Percentiles rank a stretch among this genome's conserved stretches.
Conservation (phyloP, 768 basidiomycete genomes). For the Cystobasidium onofrii region DNA sequence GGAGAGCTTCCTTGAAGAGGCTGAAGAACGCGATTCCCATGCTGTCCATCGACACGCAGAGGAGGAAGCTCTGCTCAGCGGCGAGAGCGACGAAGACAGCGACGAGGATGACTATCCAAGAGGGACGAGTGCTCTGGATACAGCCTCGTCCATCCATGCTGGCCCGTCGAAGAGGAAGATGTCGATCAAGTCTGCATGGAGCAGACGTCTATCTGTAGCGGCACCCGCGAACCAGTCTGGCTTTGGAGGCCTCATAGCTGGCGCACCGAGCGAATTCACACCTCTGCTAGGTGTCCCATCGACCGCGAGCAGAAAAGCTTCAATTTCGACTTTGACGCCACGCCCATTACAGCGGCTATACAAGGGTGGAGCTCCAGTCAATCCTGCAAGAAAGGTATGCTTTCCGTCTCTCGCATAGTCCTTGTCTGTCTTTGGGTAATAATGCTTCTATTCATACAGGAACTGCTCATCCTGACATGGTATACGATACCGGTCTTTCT, state of each 20-base stretch:
- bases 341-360: conserved; percentile 8
- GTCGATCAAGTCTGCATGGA: background rate
- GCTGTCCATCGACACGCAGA: background rate
- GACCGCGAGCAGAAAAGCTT: background rate
- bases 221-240: background rate
- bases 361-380: background rate
- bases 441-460: background rate
- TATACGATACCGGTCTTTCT: conserved; percentile 39
- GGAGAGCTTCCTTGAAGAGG: background rate
- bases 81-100: background rate
- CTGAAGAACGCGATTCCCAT: background rate
- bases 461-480: conserved; percentile 27
- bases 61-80: conserved; percentile 2
- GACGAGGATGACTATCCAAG: conserved; percentile 1
- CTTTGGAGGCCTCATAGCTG: background rate
- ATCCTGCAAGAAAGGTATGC: conserved; percentile 8
- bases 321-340: conserved; percentile 22
- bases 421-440: background rate
- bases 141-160: background rate
- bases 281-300: conserved; percentile 1
- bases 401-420: background rate
- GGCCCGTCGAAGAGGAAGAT: background rate
- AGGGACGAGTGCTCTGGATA: background rate
- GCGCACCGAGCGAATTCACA: background rate
- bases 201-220: background rate